A percentile compares a stretch with the other conserved stretches of the same genome.
These are phyloP conservation scores for Anisogramma anomala DNA, from an alignment of 2,329 filamentous ascomycete species.

Conservation along the genomic window DNA sequence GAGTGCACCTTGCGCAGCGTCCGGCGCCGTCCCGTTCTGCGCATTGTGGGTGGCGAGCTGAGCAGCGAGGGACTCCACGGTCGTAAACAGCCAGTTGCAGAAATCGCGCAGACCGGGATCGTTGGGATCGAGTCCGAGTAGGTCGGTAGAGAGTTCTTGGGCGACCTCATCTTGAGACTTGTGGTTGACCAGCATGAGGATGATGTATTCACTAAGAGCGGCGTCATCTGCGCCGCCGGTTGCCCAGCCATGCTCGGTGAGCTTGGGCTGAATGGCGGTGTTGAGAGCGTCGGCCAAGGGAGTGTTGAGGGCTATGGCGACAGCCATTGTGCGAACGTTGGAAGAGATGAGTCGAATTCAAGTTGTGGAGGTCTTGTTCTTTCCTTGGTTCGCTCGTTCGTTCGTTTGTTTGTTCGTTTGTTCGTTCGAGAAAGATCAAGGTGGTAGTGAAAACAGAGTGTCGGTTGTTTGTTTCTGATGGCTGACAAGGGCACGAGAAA, in stretches of 20 bases:
- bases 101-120: conserved; percentile 77
- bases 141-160: conserved; percentile 73
- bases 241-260: conserved; percentile 88
- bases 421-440: neutral
- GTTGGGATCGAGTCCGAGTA: conserved; percentile 70
- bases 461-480: neutral
- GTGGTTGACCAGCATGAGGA: conserved; percentile 92
- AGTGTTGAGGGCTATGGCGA: conserved; percentile 65
- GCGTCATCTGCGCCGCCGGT: conserved; percentile 65
- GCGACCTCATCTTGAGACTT: conserved; percentile 87
- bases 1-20: conserved; percentile 25
- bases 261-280: conserved; percentile 73
- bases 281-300: conserved; percentile 77
- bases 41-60: conserved; percentile 43
- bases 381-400: no score
- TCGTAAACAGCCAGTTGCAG: conserved; percentile 84
- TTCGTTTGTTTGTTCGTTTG: no score
- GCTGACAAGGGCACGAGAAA: conserved; percentile 2
- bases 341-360: neutral
- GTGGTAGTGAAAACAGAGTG: neutral
- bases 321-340: conserved; percentile 50
- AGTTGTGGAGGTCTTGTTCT: neutral
- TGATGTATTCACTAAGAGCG: conserved; percentile 87
- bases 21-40: conserved; percentile 21
- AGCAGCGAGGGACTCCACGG: conserved; percentile 57